Conservation (phyloP, 768 basidiomycete genomes). For the Lactifluus volemus region DNA sequence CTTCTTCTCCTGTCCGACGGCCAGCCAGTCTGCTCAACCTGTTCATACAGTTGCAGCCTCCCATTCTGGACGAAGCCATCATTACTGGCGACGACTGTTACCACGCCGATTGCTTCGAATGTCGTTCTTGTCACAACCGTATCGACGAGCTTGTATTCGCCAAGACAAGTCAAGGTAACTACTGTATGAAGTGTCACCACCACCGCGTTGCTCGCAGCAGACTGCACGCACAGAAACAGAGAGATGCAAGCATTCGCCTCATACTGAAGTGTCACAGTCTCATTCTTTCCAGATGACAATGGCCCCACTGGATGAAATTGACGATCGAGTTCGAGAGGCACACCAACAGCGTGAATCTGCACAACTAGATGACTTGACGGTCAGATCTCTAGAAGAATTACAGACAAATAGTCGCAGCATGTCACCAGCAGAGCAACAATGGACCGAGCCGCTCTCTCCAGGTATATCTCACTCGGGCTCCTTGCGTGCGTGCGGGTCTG, state of each 20-base stretch:
- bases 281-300: conserved; percentile 1
- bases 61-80: conserved; percentile 97
- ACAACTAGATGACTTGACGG: neutral
- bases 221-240: conserved; percentile 83
- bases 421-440: neutral
- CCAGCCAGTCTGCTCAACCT: conserved; percentile 90
- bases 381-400: neutral
- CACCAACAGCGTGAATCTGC: neutral
- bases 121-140: conserved; percentile 85
- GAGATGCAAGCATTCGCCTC: conserved; percentile 30
- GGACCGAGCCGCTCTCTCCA: neutral
- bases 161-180: conserved; percentile 96
- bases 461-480: neutral
- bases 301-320: neutral
- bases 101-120: conserved; percentile 98
- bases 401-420: neutral
- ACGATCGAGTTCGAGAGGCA: neutral
- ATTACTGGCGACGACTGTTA: conserved; percentile 99
- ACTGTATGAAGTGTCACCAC: conserved; percentile 98
- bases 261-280: neutral
- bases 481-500: neutral
- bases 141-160: conserved; percentile 99
- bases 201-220: conserved; percentile 91
- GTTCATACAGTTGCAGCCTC: conserved; percentile 92
- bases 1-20: conserved; percentile 95